These are phyloP conservation scores for Chaetomium fimeti DNA, from an alignment of 495 filamentous ascomycete species.

Conservation along the genomic window DNA sequence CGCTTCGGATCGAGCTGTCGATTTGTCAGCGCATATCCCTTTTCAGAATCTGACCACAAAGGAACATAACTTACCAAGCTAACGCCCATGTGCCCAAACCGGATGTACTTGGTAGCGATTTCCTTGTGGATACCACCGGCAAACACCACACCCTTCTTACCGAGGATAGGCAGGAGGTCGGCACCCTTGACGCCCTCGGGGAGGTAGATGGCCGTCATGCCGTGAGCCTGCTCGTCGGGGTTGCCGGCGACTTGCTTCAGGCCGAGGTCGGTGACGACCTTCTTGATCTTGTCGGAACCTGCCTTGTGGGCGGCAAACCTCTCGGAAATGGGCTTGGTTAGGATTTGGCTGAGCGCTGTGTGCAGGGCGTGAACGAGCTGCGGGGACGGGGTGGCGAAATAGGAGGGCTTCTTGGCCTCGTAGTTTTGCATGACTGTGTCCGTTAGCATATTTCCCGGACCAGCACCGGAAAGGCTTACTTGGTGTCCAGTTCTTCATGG, in stretches of 20 bases:
- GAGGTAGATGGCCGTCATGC: slow-evolving; percentile 96
- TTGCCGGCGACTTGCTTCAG: slow-evolving; percentile 80
- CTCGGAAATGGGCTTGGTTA: slow-evolving; percentile 69
- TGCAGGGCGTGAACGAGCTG: slow-evolving; percentile 93
- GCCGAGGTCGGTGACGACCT: slow-evolving; percentile 71
- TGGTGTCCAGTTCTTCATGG: slow-evolving; percentile 94
- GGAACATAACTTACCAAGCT: slow-evolving; percentile 59
- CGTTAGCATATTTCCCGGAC: background rate
- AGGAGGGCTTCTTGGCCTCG: slow-evolving; percentile 92
- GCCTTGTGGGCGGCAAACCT: slow-evolving; percentile 76
- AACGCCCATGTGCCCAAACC: slow-evolving; percentile 92
- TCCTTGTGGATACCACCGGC: slow-evolving; percentile 92
- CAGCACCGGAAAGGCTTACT: slow-evolving; percentile 48
- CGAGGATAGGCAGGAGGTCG: slow-evolving; percentile 78
- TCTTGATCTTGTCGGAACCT: slow-evolving; percentile 79
- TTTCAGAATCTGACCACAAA: background rate
- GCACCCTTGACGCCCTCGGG: slow-evolving; percentile 76
- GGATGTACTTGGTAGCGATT: slow-evolving; percentile 58
- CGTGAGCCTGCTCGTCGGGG: slow-evolving; percentile 88
- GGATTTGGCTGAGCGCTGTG: slow-evolving; percentile 86
- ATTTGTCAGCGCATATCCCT: slow-evolving; percentile 9
- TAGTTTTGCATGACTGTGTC: slow-evolving; percentile 89
- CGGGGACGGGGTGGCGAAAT: slow-evolving; percentile 94
- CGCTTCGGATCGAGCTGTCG: slow-evolving; percentile 57
- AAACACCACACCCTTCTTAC: slow-evolving; percentile 90